Conservation (phyloP, 1,139 yeast genomes). For the Scheffersomyces stambukii region DNA sequence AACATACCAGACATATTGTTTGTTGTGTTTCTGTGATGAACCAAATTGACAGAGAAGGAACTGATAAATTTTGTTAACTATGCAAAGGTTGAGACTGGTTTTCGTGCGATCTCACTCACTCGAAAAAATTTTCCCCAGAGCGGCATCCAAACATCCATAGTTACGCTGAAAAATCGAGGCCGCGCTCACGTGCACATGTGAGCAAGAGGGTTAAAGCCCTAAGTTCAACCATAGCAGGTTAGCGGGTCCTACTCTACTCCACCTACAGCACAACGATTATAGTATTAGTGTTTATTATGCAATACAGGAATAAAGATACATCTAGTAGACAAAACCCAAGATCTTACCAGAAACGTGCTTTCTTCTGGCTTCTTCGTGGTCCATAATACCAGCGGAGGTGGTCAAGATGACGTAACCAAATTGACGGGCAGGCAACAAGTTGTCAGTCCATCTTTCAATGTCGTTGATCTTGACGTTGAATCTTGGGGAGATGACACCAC, state of each 20-base stretch:
- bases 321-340: constrained; percentile 94
- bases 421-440: constrained; percentile 97
- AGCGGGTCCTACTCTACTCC: no score
- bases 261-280: background rate
- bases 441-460: constrained; percentile 97
- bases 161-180: no score
- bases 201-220: constrained; percentile 5
- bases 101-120: no score
- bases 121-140: background rate
- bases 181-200: constrained; percentile 5
- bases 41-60: constrained; percentile 2
- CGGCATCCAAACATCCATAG: no score
- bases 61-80: constrained; percentile 5
- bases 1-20: no score
- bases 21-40: constrained; percentile 7
- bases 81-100: no score
- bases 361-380: constrained; percentile 99
- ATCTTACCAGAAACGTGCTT: constrained; percentile 99
- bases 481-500: constrained; percentile 98
- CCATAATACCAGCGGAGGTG: constrained; percentile 99
- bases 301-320: no score
- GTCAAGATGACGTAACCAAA: constrained; percentile 96
- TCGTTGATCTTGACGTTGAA: constrained; percentile 92
- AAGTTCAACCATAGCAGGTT: background rate
- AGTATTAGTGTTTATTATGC: constrained; percentile 1